Percentiles rank a stretch among this genome's conserved stretches.
phyloP scores from a whole-genome alignment of 2,329 filamentous ascomycete species.

The Xylariaceae sp. region DNA sequence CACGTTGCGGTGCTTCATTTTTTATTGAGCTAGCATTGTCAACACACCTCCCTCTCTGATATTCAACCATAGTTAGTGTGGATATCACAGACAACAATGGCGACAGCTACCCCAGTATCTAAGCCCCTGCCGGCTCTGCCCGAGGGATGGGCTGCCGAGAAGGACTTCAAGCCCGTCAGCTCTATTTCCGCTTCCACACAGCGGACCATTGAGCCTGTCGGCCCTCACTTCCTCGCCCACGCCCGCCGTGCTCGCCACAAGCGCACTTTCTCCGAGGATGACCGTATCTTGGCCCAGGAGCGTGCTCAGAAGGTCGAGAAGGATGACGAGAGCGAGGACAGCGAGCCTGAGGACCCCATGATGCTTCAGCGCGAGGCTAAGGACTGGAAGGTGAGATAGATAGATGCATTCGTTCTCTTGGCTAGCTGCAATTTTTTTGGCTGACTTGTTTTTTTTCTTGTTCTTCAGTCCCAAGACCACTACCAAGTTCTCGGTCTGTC shows the following conservation, averaged over 20 bases:
- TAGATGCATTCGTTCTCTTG: neutral
- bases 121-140: constrained; percentile 71
- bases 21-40: neutral
- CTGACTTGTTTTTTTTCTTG: constrained; percentile 8
- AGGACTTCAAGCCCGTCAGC: constrained; percentile 84
- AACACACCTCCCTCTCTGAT: neutral
- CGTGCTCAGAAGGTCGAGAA: constrained; percentile 94
- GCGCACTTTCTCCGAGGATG: constrained; percentile 97
- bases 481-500: constrained; percentile 92
- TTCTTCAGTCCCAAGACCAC: constrained; percentile 77
- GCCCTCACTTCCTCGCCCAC: constrained; percentile 95
- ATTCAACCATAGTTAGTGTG: constrained; percentile 5
- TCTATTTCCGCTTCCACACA: constrained; percentile 70
- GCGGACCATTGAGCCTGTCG: constrained; percentile 90
- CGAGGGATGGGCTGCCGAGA: constrained; percentile 76
- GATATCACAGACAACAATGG: constrained; percentile 47
- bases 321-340: constrained; percentile 83
- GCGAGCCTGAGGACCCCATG: constrained; percentile 87
- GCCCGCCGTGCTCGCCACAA: constrained; percentile 93
- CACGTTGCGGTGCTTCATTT: constrained; percentile 1
- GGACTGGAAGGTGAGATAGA: constrained; percentile 87
- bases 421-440: neutral
- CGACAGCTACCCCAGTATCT: constrained; percentile 54
- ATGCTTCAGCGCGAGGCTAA: constrained; percentile 92
- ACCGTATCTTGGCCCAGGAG: constrained; percentile 92